Base-by-base conservation (phyloP, 805 yeast species). In the Debaryomyces prosopidis region DNA sequence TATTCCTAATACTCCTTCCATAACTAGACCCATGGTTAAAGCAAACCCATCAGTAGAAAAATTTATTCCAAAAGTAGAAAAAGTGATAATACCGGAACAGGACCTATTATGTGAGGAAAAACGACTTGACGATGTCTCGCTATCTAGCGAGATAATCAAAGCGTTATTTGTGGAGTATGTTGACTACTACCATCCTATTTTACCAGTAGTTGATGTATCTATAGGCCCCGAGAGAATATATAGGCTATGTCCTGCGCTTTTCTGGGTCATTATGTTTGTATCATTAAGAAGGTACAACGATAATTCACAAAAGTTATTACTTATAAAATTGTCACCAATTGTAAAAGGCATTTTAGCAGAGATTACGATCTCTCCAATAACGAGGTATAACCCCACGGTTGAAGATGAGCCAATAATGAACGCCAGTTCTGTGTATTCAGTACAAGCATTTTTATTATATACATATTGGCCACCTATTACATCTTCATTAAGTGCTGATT, bases 401-500 rank as follows among this genome's bases (percentile, higher is more conserved):
- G 80, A 78, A 41, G 91, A 85, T 52, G 91, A 85, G 53, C 95
- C 96, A 1, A 79, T 87, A 10, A 72, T 89, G 58, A 91, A 91
- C 55, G 92, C 90, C 2, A 88, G 96, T 4, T 85, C 96, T 17
- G 97, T 92, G 0, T 92, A 85, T 60, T 87, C 96, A 0, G 97
- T 92, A 0, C 99, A 92, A 63, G 97, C 97, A 0, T 85, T 92
- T 51, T 67, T 92, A 20, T 69, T 92, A 1, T 89, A 87, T 65
- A 85, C 97, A 0, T 82, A 85, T 62, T 92, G 98, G 99, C 98
- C 98, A 0, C 97, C 97, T 3, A 76, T 91, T 32, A 89, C 97
- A 0, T 89, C 98, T 0, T 90, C 97, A 0, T 75, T 94, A 39
- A 87, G 95, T 64, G 96, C 98, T 0, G 98, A 94, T 60, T 86